A percentile compares a stretch with the other conserved stretches of the same genome.
These are phyloP conservation scores for Blattamonas nauphoetae DNA, from an alignment of 78 protist species.

Conservation along the genomic window DNA sequence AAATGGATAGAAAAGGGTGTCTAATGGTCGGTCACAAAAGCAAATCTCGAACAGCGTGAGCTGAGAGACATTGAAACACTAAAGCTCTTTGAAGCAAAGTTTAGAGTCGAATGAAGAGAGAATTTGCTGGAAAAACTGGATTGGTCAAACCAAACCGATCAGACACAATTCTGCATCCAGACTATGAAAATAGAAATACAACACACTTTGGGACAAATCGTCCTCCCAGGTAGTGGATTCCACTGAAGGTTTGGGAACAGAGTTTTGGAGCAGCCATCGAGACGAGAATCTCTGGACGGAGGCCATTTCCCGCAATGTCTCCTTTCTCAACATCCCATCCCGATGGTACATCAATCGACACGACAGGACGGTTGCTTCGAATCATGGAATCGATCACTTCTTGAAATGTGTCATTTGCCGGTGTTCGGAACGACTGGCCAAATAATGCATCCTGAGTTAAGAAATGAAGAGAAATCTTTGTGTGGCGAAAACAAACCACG, in stretches of 20 bases:
- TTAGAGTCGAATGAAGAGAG: too few relatives aligned
- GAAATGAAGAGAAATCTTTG: not conserved
- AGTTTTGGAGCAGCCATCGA: not conserved
- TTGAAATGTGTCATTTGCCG: not conserved
- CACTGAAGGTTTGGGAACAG: not conserved
- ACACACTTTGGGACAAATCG: not conserved
- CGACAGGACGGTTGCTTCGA: not conserved
- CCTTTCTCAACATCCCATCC: constrained; percentile 21
- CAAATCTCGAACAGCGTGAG: too few relatives aligned
- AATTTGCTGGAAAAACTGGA: too few relatives aligned
- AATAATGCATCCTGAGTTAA: not conserved
- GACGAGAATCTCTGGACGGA: not conserved
- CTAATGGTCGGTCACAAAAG: too few relatives aligned
- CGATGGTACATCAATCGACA: constrained; percentile 8
- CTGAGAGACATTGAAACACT: too few relatives aligned
- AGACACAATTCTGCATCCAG: too few relatives aligned
- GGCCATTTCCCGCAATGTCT: not conserved
- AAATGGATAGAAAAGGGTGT: too few relatives aligned
- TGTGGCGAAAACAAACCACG: not conserved
- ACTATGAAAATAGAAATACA: not conserved
- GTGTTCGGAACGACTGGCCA: not conserved
- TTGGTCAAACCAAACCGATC: too few relatives aligned
- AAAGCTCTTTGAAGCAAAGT: too few relatives aligned
- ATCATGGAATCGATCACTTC: not conserved
- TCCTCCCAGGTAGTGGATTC: not conserved